Conservation (phyloP, 768 basidiomycete species). For the Trametes punicea region DNA sequence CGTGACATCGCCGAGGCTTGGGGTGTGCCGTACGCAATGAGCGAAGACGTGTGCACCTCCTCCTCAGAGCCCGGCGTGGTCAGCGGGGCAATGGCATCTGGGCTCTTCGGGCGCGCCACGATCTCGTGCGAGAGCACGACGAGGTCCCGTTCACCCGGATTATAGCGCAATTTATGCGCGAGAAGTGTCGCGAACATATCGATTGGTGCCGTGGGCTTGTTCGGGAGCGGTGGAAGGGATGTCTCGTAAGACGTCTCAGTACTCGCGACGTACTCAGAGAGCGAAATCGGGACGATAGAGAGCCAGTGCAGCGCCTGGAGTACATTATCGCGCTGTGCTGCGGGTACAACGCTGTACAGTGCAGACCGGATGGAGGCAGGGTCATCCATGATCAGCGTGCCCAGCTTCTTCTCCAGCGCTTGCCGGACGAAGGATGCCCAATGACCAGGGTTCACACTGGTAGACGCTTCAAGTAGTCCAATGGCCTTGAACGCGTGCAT, state of each 20-base stretch:
- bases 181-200: conserved; percentile 75
- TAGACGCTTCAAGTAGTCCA: conserved; percentile 57
- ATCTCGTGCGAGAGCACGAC: conserved; percentile 86
- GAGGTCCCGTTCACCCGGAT: conserved; percentile 73
- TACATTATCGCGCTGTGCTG: conserved; percentile 20
- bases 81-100: background rate
- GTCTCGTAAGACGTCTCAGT: conserved; percentile 5
- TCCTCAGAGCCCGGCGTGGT: conserved; percentile 30
- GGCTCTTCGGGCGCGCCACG: conserved; percentile 39
- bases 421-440: conserved; percentile 40
- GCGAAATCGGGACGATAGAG: conserved; percentile 25
- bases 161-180: conserved; percentile 67
- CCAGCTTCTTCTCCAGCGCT: conserved; percentile 31
- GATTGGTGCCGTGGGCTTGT: conserved; percentile 47
- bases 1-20: conserved; percentile 82
- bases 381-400: conserved; percentile 30
- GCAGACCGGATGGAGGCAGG: conserved; percentile 34
- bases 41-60: conserved; percentile 61
- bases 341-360: conserved; percentile 28
- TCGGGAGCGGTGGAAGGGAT: conserved; percentile 44
- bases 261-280: conserved; percentile 17
- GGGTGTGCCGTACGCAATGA: conserved; percentile 59
- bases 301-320: conserved; percentile 51
- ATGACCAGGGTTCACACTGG: conserved; percentile 34
- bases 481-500: conserved; percentile 70